Evolutionary conservation across 1,139 yeast species (phyloP).

Genomic region (Diutina ranongensis): DNA sequence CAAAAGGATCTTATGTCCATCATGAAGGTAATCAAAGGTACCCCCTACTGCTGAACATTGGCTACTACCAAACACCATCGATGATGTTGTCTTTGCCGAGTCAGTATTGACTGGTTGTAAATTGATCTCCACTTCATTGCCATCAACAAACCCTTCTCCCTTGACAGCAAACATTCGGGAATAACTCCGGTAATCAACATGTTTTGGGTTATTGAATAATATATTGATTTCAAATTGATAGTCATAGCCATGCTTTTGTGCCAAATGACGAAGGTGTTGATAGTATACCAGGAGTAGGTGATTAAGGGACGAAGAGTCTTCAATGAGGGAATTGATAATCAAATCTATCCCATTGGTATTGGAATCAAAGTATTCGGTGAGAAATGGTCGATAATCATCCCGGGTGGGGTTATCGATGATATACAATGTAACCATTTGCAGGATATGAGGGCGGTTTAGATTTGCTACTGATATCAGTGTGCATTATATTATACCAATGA

Average conservation of each 20-base stretch:
- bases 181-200: not conserved
- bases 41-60: constrained; percentile 66
- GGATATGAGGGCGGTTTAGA: not conserved
- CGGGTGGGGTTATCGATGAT: constrained; percentile 16
- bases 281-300: constrained; percentile 19
- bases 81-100: not conserved
- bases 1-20: constrained; percentile 82
- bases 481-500: too few species aligned
- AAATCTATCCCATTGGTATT: constrained; percentile 15
- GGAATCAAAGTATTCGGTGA: constrained; percentile 11
- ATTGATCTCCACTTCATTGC: not conserved
- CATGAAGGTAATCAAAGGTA: constrained; percentile 93
- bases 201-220: constrained; percentile 15
- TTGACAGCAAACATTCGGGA: not conserved
- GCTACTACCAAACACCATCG: not conserved
- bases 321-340: constrained; percentile 13
- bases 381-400: constrained; percentile 16
- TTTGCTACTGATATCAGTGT: too few species aligned
- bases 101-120: not conserved
- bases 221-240: constrained; percentile 23
- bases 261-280: constrained; percentile 14
- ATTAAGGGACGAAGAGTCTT: constrained; percentile 16
- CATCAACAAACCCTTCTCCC: not conserved
- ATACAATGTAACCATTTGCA: not conserved
- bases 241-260: constrained; percentile 15